Conservation (phyloP, 108 stramenopile species). For the Aurantiochytrium sp. region DNA sequence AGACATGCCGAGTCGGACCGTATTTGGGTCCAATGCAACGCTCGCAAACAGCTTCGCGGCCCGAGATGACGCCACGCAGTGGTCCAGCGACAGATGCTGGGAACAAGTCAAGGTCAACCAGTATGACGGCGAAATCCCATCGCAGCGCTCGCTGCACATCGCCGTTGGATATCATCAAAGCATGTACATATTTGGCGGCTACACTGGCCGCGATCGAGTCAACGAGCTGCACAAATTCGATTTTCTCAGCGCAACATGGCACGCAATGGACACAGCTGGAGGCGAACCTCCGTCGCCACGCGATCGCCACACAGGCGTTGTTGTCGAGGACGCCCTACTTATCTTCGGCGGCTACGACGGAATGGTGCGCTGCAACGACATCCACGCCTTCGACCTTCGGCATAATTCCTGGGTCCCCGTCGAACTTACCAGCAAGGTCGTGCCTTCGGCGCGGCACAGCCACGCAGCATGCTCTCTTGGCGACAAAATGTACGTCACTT, state of each 20-base stretch:
- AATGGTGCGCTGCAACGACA: conserved; percentile 55
- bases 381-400: conserved; percentile 77
- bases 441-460: conserved; percentile 83
- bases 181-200: conserved; percentile 71
- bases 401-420: conserved; percentile 70
- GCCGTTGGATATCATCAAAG: conserved; percentile 60
- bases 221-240: conserved; percentile 87
- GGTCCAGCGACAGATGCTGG: background rate
- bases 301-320: conserved; percentile 78
- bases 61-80: background rate
- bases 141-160: conserved; percentile 72
- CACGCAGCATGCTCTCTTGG: conserved; percentile 81
- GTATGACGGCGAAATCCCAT: conserved; percentile 34
- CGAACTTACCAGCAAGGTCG: conserved; percentile 20
- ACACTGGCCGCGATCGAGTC: conserved; percentile 71
- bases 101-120: conserved; percentile 5
- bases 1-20: background rate
- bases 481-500: conserved; percentile 74
- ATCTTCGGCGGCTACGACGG: conserved; percentile 70
- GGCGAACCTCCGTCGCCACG: conserved; percentile 63
- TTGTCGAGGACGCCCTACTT: conserved; percentile 65
- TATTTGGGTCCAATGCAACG: background rate
- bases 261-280: conserved; percentile 22
- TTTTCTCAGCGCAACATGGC: conserved; percentile 54
- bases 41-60: background rate